These are phyloP conservation scores for Vanrija sp. DNA, from an alignment of 1,284 basidiomycete genomes.

Conservation along the genomic window DNA sequence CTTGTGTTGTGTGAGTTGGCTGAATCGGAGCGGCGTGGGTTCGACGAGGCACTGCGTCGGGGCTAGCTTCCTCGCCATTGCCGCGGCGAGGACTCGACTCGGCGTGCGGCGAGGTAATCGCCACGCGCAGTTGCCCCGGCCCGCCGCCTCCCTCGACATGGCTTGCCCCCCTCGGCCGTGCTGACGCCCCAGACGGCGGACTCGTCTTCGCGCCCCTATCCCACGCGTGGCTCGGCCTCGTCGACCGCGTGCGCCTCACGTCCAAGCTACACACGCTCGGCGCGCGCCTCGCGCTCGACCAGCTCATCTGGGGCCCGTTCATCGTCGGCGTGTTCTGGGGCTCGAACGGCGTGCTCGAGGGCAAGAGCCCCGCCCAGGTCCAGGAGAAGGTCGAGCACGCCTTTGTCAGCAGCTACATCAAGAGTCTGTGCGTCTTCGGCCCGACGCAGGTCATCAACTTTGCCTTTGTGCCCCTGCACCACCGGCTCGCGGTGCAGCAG, in stretches of 20 bases:
- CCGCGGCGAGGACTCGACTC: too few species aligned
- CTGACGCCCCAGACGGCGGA: not conserved
- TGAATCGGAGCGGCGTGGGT: not conserved
- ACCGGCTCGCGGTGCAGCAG: constrained; percentile 71
- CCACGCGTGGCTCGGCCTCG: not conserved
- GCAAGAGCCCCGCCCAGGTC: constrained; percentile 34
- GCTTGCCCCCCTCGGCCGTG: not conserved
- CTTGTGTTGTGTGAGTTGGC: not conserved
- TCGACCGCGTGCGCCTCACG: not conserved
- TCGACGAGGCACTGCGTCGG: not conserved
- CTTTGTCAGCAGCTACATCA: constrained; percentile 35
- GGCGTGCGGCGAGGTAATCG: too few species aligned
- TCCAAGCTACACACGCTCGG: not conserved
- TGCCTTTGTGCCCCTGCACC: constrained; percentile 67
- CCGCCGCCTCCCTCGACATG: too few species aligned
- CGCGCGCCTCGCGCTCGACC: not conserved
- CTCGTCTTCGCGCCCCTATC: not conserved
- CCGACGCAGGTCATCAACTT: constrained; percentile 81
- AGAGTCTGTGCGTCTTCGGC: constrained; percentile 60
- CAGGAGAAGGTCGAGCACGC: constrained; percentile 35
- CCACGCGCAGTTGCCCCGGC: too few species aligned
- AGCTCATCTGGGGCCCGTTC: constrained; percentile 1
- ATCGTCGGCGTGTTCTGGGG: constrained; percentile 32
- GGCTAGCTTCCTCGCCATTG: too few species aligned
- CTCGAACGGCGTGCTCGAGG: constrained; percentile 42